phyloP scores from a whole-genome alignment of 768 basidiomycete species.

The Leccinum broughii region DNA sequence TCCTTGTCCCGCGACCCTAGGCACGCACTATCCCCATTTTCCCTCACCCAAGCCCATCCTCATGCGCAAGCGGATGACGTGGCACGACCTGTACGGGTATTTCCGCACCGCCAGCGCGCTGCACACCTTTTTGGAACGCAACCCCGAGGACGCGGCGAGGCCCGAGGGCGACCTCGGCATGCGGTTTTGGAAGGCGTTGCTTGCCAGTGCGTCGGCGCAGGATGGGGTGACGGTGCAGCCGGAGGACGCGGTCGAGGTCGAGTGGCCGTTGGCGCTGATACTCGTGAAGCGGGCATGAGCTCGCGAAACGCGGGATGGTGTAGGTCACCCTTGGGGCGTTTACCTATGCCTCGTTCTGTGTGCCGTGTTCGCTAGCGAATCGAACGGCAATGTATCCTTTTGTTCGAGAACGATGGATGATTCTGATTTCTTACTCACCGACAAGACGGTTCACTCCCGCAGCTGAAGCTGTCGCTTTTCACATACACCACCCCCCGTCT shows the following conservation, averaged over 20 bases:
- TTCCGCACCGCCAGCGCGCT: constrained; percentile 70
- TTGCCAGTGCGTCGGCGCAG: constrained; percentile 38
- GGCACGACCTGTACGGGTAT: constrained; percentile 67
- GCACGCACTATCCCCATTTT: constrained; percentile 41
- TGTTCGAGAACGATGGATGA: neutral
- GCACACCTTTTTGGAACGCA: constrained; percentile 62
- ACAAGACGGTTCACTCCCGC: neutral
- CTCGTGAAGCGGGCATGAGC: constrained; percentile 15
- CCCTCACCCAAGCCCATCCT: constrained; percentile 44
- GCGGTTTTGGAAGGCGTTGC: constrained; percentile 59
- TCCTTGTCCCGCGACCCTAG: constrained; percentile 15
- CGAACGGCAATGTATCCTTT: neutral
- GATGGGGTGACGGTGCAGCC: constrained; percentile 13
- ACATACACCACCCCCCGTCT: neutral
- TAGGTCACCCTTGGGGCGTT: neutral
- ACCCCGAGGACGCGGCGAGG: constrained; percentile 53
- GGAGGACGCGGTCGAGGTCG: constrained; percentile 38
- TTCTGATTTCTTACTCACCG: neutral
- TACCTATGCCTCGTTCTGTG: neutral
- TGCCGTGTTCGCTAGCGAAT: neutral
- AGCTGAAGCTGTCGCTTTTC: neutral
- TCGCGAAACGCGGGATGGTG: neutral
- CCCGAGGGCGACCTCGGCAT: constrained; percentile 62
- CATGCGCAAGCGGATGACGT: constrained; percentile 60
- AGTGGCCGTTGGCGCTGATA: constrained; percentile 44